Evolutionary conservation across 768 basidiomycete genomes (phyloP), one percentile per base, ranked within the genome.

Genomic region (Amanita subjunquillea): DNA sequence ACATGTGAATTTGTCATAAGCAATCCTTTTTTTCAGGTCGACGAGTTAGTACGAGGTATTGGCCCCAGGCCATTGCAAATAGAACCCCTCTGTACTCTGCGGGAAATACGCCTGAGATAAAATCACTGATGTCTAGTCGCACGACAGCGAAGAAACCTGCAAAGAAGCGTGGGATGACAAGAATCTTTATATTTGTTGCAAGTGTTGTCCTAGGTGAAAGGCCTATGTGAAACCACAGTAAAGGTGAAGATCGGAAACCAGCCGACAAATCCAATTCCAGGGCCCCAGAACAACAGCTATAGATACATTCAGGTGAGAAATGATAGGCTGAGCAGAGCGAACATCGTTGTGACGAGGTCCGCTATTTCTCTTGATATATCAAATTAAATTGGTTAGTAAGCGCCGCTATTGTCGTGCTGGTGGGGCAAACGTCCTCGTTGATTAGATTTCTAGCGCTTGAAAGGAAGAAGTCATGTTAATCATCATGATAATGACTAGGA

Each of bases 131-230:
- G 5, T 77, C 78, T 32, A 83, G 47, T 2, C 82, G 82, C 0
- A 78, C 75, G 4, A 75, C 75, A 15, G 78, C 83, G 57, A 82
- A 83, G 58, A 82, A 73, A 6, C 83, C 84, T n/a, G 72, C 73
- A n/a, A 86, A 59, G 62, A 83, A 84, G 4, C 85, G 73, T 1
- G 79, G 79, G 22, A 82, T 58, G 8, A 85, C 65, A 9, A 85
- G 64, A 0, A 80, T 80, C 53, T 73, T 66, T 43, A 84, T 76
- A 61, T 83, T 82, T 3, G 67, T 66, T 0, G 80, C 79, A 7
- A 84, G 71, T 0, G 63, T 84, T 17, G 17, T 17, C 17, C 17
- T 17, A 17, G 17, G 17, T 17, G 17, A 17, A 17, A 17, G 17
- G 17, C 17, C 17, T 17, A 17, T 17, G 84, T 3, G 61, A 54